Evolutionary conservation across 78 protist species (phyloP), one percentile per base, ranked within the genome.

Genomic region (Dictyostelium intermedium): DNA sequence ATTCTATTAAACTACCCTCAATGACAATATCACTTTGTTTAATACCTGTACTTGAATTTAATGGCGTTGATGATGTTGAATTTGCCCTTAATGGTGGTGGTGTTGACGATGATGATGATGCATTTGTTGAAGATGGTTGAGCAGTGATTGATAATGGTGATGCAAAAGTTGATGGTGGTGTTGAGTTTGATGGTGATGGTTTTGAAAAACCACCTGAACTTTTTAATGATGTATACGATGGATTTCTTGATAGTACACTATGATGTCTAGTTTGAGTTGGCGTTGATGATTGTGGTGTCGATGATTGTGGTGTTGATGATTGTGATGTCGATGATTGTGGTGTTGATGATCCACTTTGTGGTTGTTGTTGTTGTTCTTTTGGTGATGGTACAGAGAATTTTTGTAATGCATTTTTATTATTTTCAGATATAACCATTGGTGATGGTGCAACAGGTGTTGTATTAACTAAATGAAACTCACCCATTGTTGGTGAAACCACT

Each of bases 201-300:
- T n/a, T 53, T 34, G 85, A 27, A 74, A 89, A 80, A 34, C 94
- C 94, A 80, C 84, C 85, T 20, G 94, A 89, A 20, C 72, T 39
- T 69, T 80, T 89, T 13, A 89, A 70, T 25, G 82, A 74, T 39
- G 94, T 80, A 80, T 66, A 89, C 20, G 94, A 89, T 89, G 94
- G 87, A 69, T 89, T 89, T 78, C 94, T 78, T n/a, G 87, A 25
- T 30, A 89, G 43, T 30, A 89, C 39, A 80, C 94, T 89, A 47
- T 78, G 87, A 47, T 78, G 87, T 89, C 82, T 80, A 32, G 87
- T 5, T n/a, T 66, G 25, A 9, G 66, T 47, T 47, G 79, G 45
- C 39, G 76, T 32, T 27, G 23, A 23, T 83, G 77, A 27, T 25
- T 23, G 30, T n/a, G 63, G 84, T 39, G 41, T n/a, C 0, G 25